These are phyloP conservation scores for Debaryomyces robertsiae DNA, from an alignment of 1,139 yeast genomes.

Conservation along the genomic window DNA sequence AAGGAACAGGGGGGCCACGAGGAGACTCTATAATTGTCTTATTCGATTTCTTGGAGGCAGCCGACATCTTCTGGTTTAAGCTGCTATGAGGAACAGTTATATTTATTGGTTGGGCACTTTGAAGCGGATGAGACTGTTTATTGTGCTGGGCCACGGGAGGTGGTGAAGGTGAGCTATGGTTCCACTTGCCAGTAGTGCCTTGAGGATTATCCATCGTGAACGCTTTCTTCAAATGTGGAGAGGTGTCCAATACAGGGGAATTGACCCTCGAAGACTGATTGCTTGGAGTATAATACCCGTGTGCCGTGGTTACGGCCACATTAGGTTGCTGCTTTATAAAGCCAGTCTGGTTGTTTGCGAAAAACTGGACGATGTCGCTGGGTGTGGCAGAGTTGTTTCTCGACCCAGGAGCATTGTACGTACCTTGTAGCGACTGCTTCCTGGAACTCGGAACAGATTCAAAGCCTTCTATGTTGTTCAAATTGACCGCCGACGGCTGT, in stretches of 20 bases:
- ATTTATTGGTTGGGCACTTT: conserved; percentile 24
- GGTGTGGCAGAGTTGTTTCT: conserved; percentile 17
- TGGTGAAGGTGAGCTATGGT: conserved; percentile 17
- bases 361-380: conserved; percentile 10
- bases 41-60: conserved; percentile 28
- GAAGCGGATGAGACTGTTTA: conserved; percentile 6
- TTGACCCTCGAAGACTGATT: conserved; percentile 16
- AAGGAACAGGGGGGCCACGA: conserved; percentile 71
- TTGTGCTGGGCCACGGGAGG: conserved; percentile 14
- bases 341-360: conserved; percentile 1
- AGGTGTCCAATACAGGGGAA: conserved; percentile 16
- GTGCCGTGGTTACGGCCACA: conserved; percentile 1
- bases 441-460: conserved; percentile 8
- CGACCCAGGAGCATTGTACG: conserved; percentile 11
- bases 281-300: conserved; percentile 11
- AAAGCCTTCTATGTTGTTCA: conserved; percentile 17
- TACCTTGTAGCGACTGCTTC: conserved; percentile 9
- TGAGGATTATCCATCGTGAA: conserved; percentile 1
- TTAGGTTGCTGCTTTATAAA: background rate
- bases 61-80: conserved; percentile 24
- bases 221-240: conserved; percentile 9
- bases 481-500: conserved; percentile 38
- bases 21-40: conserved; percentile 52
- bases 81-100: conserved; percentile 15
- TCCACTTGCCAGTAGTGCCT: background rate